A percentile compares a stretch with the other conserved stretches of the same genome.
Conservation (phyloP, 345 rosid genomes). For the Capsella bursapastoris region DNA sequence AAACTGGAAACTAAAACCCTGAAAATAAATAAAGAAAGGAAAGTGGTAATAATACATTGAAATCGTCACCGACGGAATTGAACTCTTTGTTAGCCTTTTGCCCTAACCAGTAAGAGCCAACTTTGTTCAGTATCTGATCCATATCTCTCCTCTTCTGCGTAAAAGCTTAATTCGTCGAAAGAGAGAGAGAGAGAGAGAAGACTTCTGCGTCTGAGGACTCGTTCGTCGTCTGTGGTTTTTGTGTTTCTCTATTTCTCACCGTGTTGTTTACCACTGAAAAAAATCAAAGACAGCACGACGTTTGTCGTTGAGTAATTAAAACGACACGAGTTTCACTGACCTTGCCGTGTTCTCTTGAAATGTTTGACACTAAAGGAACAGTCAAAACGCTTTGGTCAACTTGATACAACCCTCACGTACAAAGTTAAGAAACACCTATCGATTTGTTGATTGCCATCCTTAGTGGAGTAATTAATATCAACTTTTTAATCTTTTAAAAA, state of each 20-base stretch:
- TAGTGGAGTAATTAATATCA: background rate
- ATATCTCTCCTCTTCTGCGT: constrained; percentile 42
- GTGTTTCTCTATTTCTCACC: background rate
- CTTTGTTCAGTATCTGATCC: constrained; percentile 93
- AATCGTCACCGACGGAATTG: constrained; percentile 82
- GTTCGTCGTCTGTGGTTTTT: background rate
- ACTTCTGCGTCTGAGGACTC: constrained; percentile 15
- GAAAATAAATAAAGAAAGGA: background rate
- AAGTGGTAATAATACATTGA: constrained; percentile 53
- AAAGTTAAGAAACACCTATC: constrained; percentile 7
- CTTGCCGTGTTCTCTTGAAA: constrained; percentile 14
- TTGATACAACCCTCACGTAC: background rate
- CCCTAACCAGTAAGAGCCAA: constrained; percentile 87
- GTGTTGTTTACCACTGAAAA: background rate
- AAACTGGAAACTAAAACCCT: constrained; percentile 1
- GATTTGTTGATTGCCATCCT: background rate
- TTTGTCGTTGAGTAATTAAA: background rate
- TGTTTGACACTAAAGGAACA: constrained; percentile 1
- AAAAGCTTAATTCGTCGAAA: constrained; percentile 12
- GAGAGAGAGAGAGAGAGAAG: constrained; percentile 2
- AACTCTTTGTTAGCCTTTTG: constrained; percentile 78
- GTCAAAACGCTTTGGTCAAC: constrained; percentile 4
- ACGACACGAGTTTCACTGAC: constrained; percentile 8
- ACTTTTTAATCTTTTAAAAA: no score
- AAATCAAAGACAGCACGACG: constrained; percentile 20